Evolutionary conservation across 257 asterid genomes (phyloP), one percentile per base, ranked within the genome.

Genomic region (Solanum lycopersicoides): DNA sequence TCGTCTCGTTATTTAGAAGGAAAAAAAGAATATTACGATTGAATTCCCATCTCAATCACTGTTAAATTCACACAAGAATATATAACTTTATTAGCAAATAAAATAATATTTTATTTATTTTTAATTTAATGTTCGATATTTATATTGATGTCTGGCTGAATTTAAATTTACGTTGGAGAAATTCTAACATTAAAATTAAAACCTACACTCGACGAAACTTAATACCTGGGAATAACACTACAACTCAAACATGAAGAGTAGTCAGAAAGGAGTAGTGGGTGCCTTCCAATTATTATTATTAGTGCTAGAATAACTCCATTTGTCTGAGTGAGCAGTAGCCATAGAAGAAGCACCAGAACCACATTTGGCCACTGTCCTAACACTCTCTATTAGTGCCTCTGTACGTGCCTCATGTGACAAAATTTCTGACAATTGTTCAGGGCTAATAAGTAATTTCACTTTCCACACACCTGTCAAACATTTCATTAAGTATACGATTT

Each of bases 361-460:
- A 83, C 93, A 92, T 89, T 91, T 92, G 3, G 94, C 96, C 83
- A 89, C 94, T 23, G 93, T 91, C 25, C 96, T 86, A 3, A 93
- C 93, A 71, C 91, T 92, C 88, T 93, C 93, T 3, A 93, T 92
- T 39, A 92, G 92, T 74, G 90, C 95, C 89, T 91, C 94, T 30
- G 94, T 93, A 18, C 90, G 91, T 18, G 90, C 91, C 88, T 92
- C 96, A 83, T 93, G 93, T 44, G 95, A 89, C 76, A 93, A 60
- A 66, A 93, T 93, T 63, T 93, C 93, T 65, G 95, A 91, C 87
- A 92, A 68, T 88, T 90, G 93, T 10, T 93, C 94, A 4, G 95
- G 88, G 86, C 86, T 89, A 16, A 93, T 93, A 4, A 92, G 93
- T 37, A 93, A 89, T 87, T 92, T 90, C 88, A 93, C 96, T 37